Conservation (phyloP, 495 filamentous ascomycete species). For the Penicillium pulvis region DNA sequence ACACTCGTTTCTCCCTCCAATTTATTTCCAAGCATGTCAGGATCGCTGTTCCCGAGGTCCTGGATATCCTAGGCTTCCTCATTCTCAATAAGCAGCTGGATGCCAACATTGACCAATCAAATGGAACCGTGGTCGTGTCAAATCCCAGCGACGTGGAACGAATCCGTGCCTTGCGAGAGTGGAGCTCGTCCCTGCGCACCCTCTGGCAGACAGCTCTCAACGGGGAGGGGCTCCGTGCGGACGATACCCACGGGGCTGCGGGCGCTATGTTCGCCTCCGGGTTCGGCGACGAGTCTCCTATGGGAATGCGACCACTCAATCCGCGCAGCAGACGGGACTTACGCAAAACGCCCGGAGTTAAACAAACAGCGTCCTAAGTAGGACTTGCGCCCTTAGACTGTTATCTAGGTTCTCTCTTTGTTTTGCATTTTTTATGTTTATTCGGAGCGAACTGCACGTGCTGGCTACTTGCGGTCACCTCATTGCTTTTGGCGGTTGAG, state of each 20-base stretch:
- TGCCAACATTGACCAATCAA: constrained; percentile 86
- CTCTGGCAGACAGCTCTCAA: constrained; percentile 68
- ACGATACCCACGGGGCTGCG: constrained; percentile 34
- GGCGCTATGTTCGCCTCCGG: constrained; percentile 32
- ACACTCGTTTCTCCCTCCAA: constrained; percentile 83
- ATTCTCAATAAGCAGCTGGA: constrained; percentile 86
- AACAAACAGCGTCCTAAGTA: constrained; percentile 8
- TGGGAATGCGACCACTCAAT: constrained; percentile 16
- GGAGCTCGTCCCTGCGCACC: constrained; percentile 65
- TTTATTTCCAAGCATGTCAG: constrained; percentile 86
- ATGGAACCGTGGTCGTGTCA: constrained; percentile 79
- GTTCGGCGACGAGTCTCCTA: constrained; percentile 37
- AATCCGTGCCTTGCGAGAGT: constrained; percentile 69
- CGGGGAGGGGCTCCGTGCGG: constrained; percentile 70
- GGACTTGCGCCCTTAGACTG: not conserved
- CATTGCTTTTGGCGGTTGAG: constrained; percentile 13
- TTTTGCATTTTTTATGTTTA: not conserved
- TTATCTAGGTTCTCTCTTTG: not conserved
- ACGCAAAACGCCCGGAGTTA: constrained; percentile 18
- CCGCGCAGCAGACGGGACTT: constrained; percentile 24
- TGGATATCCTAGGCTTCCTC: constrained; percentile 90
- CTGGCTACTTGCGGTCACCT: constrained; percentile 11
- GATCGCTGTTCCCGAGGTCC: constrained; percentile 81
- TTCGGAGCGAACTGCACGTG: constrained; percentile 2
- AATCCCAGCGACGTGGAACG: constrained; percentile 74